Conservation (phyloP, 768 basidiomycete genomes). For the Strobilomyces dryophilus region DNA sequence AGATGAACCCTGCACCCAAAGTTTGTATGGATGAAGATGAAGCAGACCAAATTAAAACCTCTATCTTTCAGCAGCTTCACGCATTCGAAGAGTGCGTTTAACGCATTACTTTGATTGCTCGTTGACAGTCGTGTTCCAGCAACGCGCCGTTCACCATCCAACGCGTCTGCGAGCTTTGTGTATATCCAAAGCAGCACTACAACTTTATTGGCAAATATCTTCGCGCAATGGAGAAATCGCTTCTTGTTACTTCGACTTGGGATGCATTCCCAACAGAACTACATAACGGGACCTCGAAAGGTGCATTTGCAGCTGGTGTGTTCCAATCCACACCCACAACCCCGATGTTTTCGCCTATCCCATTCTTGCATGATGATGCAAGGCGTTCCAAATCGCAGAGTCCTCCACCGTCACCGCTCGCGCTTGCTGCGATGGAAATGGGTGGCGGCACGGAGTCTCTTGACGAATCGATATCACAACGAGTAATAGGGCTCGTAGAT, state of each 20-base stretch:
- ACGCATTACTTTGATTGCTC: background rate
- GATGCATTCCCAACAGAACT: conserved; percentile 57
- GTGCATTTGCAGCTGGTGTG: conserved; percentile 39
- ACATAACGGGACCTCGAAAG: conserved; percentile 27
- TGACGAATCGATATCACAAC: conserved; percentile 36
- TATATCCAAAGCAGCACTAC: conserved; percentile 69
- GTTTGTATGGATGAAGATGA: conserved; percentile 60
- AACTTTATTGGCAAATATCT: conserved; percentile 80
- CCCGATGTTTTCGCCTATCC: conserved; percentile 83
- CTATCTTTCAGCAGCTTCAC: conserved; percentile 62
- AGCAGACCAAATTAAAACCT: conserved; percentile 50
- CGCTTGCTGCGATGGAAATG: conserved; percentile 39
- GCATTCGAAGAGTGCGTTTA: conserved; percentile 67
- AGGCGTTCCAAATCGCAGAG: conserved; percentile 76
- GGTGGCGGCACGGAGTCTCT: conserved; percentile 33
- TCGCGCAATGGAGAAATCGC: conserved; percentile 76
- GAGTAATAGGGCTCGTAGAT: conserved; percentile 74
- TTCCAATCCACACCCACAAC: conserved; percentile 63
- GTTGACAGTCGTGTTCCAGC: conserved; percentile 23
- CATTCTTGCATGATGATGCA: conserved; percentile 82
- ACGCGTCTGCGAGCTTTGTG: conserved; percentile 77
- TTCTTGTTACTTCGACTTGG: conserved; percentile 81
- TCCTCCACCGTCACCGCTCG: conserved; percentile 72
- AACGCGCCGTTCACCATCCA: conserved; percentile 87
- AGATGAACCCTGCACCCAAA: conserved; percentile 49